Evolutionary conservation across 75 land plant species (phyloP).

Genomic region (Sequoiadendron giganteum): DNA sequence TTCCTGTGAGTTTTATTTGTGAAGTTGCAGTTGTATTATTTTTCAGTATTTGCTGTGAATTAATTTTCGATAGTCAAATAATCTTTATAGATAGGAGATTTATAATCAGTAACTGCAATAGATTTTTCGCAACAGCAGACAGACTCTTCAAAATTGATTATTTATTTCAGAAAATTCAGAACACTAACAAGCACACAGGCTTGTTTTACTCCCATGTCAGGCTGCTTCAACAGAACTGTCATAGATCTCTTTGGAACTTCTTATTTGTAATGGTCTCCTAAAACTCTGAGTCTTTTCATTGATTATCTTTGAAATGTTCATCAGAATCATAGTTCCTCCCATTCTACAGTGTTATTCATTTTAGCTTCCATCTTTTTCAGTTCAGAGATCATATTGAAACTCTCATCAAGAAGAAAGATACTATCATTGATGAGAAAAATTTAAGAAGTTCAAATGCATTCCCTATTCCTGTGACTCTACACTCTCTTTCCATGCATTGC

Average conservation of each 20-base stretch:
- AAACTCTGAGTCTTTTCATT: not conserved
- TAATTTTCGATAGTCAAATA: too few species aligned
- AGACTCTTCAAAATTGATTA: too few species aligned
- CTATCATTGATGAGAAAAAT: conserved; percentile 98
- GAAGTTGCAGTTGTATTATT: too few species aligned
- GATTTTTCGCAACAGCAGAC: too few species aligned
- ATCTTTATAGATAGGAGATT: too few species aligned
- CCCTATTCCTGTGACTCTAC: conserved; percentile 93
- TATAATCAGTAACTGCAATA: too few species aligned
- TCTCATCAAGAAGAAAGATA: conserved; percentile 95
- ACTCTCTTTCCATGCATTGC: too few species aligned
- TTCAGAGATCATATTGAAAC: conserved; percentile 95
- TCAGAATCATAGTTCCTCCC: conserved; percentile 29
- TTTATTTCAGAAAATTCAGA: too few species aligned
- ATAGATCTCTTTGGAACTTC: not conserved
- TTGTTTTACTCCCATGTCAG: too few species aligned
- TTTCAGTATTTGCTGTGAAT: too few species aligned
- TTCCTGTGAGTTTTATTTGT: too few species aligned
- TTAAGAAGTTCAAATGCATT: conserved; percentile 87
- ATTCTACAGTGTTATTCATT: conserved; percentile 62
- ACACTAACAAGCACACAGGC: too few species aligned
- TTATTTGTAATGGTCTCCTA: not conserved
- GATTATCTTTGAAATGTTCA: conserved; percentile 4
- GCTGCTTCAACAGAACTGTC: conserved; percentile 33
- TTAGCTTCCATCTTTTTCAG: conserved; percentile 92